Base-by-base conservation (phyloP, 345 rosid genomes). In the Isatis tinctoria region DNA sequence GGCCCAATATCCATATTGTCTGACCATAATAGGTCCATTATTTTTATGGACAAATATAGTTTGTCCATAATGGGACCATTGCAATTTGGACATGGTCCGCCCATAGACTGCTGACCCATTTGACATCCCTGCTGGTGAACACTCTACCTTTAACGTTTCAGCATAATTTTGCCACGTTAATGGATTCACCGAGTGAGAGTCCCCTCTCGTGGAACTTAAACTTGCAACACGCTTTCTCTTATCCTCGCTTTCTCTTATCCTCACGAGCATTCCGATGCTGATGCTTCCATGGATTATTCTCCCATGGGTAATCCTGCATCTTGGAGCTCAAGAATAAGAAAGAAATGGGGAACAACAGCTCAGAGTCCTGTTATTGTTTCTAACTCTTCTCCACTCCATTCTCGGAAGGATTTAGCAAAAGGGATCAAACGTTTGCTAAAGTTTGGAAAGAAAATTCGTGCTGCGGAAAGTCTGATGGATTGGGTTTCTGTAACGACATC, bases 401-500 rank as follows among this genome's bases (percentile, higher is more conserved):
- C 93, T 14, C 87, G 92, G 24, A 94, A 82, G 77, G 97, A 91
- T 85, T 77, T 90, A 72, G 82, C 97, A 0, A 90, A 87, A 83
- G 97, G 97, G 60, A 88, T 95, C 77, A 95, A 95, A 80, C 80
- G 92, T 80, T 79, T 95, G 70, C 77, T 95, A 52, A 90, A 92
- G 79, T 92, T 92, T 83, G 99, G 97, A 41, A 89, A 92, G 83
- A 95, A 85, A 83, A 83, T 57, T 74, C 88, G 91, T 53, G 92
- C 91, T 9, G 63, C 88, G 5, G 97, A 92, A 43, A 80, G 63
- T 81, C 76, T 86, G 67, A 85, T 74, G 72, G 97, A 95, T 67
- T 91, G 97, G 99, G 85, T 82, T 43, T 95, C 99, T 65, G 97
- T 87, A 36, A 92, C 97, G 0, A 92, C 97, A 70, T 90, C 97